These are phyloP conservation scores for Lachancea waltii DNA, from an alignment of 805 yeast species.

Conservation along the genomic window DNA sequence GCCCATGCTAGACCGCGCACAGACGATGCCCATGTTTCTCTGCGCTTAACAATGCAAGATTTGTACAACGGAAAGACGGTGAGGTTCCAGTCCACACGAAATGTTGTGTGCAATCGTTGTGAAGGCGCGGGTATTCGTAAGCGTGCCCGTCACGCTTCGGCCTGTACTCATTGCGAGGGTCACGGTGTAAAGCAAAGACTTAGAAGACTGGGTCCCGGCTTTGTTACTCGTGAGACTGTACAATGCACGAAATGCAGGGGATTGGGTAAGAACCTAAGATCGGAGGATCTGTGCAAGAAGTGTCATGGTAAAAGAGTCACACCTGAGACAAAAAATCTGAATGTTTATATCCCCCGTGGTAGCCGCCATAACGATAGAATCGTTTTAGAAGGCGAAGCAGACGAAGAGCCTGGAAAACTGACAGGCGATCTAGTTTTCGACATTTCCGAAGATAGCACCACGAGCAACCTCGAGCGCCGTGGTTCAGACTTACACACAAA, in stretches of 20 bases:
- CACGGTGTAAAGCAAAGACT: constrained; percentile 55
- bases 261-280: constrained; percentile 44
- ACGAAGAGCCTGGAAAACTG: constrained; percentile 61
- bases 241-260: constrained; percentile 69
- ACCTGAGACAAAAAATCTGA: constrained; percentile 65
- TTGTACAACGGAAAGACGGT: constrained; percentile 74
- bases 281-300: constrained; percentile 66
- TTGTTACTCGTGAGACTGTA: constrained; percentile 55
- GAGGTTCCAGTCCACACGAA: constrained; percentile 65
- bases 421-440: constrained; percentile 75
- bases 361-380: constrained; percentile 55
- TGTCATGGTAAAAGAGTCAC: constrained; percentile 61
- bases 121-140: constrained; percentile 61
- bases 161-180: constrained; percentile 73
- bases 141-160: constrained; percentile 32
- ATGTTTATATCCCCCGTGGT: constrained; percentile 73
- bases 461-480: constrained; percentile 46
- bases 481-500: constrained; percentile 60
- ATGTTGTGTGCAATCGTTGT: constrained; percentile 66
- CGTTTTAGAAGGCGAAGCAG: constrained; percentile 62
- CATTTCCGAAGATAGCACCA: constrained; percentile 42
- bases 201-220: constrained; percentile 65
- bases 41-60: constrained; percentile 64
- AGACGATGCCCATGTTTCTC: constrained; percentile 59
- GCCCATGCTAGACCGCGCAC: constrained; percentile 33